Base-by-base conservation (phyloP, 139 green algal genomes). In the Coccomyxa sp. region DNA sequence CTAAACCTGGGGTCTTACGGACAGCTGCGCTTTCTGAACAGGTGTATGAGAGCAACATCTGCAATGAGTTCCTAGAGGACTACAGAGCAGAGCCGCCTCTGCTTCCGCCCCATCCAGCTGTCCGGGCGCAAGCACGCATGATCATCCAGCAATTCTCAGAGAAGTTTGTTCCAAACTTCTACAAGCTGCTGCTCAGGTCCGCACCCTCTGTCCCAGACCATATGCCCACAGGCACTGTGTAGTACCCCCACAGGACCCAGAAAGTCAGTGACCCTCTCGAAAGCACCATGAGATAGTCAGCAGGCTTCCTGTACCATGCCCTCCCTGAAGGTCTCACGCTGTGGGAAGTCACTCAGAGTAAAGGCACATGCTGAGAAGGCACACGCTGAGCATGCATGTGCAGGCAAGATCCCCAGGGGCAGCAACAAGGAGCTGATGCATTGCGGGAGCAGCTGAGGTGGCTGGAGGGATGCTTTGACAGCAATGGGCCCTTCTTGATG, bases 41-140 rank as follows among this genome's bases (percentile, higher is more conserved):
- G 50, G 27, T 64, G 10, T 75, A 75, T 29, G 70, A 75, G 70
- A 55, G 36, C 36, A 75, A 39, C 14, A 39, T 75, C 70, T 34
- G n/a, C 70, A 75, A 75, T 39, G 70, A 75, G 70, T 39, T 75
- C 9, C 70, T 75, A 14, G 70, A 75, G 37, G 70, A 75, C 37
- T 39, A 55, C 36, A 6, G 31, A 16, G 36, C 70, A 27, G 70
- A 55, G 36, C 70, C 70, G 14, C 29, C 70, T 35, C 37, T 75
- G 70, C 40, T 39, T 39, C 70, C 70, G 10, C 36, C 70, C 29
- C 36, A 55, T 18, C 36, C 70, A 36, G 39, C 36, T 16, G 36
- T 75, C 35, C 50, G 40, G 70, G 70, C 70, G 5, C 70, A 36
- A 10, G 70, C 36, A 16, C 70, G 70, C 70, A 75, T 75, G 35